Percentiles rank a stretch among this genome's conserved stretches.
phyloP scores from a whole-genome alignment of 805 yeast genomes.

The Lipomyces spencermartinsiae region DNA sequence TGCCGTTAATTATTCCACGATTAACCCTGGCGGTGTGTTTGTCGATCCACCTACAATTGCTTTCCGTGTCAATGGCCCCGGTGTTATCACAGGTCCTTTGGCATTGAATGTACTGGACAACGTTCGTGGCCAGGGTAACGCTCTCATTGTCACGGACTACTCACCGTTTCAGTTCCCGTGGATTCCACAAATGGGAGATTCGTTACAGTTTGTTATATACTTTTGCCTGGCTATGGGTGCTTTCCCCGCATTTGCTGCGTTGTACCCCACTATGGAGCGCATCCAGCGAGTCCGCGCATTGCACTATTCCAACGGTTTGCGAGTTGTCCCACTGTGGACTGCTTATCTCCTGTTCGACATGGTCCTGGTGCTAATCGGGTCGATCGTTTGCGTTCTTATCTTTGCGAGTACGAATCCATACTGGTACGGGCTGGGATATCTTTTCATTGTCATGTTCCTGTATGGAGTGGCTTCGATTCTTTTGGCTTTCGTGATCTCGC shows the following conservation, averaged over 20 bases:
- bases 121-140: conserved; percentile 43
- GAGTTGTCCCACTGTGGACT: conserved; percentile 46
- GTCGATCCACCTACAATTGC: conserved; percentile 42
- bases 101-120: conserved; percentile 44
- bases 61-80: conserved; percentile 41
- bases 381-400: conserved; percentile 43
- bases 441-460: conserved; percentile 45
- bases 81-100: conserved; percentile 40
- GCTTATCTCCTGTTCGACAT: conserved; percentile 45
- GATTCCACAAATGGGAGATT: conserved; percentile 45
- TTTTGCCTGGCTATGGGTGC: conserved; percentile 48
- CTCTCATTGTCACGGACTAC: conserved; percentile 42
- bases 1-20: conserved; percentile 38
- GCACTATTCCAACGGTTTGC: conserved; percentile 49
- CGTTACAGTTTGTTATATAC: conserved; percentile 47
- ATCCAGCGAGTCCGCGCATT: conserved; percentile 46
- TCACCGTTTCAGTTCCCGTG: conserved; percentile 47
- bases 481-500: conserved; percentile 44
- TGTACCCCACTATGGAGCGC: conserved; percentile 48
- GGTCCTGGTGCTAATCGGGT: conserved; percentile 38
- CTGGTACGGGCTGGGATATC: conserved; percentile 44
- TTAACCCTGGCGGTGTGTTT: conserved; percentile 47
- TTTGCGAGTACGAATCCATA: conserved; percentile 41
- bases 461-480: conserved; percentile 45
- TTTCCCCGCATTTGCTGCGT: conserved; percentile 47